These are phyloP conservation scores for Thielaviopsis ethacetica DNA, from an alignment of 2,329 filamentous ascomycete species.

Conservation along the genomic window DNA sequence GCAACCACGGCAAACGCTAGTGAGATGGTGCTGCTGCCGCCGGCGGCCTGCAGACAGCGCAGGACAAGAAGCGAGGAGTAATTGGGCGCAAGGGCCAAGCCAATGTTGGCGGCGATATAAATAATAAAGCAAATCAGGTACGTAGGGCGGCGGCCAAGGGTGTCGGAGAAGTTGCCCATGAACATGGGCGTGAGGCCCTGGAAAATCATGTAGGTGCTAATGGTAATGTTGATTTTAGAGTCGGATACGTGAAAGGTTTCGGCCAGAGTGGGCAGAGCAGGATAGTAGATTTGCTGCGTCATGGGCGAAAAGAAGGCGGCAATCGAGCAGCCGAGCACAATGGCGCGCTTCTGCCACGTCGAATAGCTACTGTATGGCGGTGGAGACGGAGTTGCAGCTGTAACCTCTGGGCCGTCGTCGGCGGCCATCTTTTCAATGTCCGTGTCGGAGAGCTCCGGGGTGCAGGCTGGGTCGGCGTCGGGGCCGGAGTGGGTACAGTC, in stretches of 20 bases:
- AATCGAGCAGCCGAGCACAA: conserved; percentile 24
- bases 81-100: conserved; percentile 31
- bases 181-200: conserved; percentile 43
- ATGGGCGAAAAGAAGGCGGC: conserved; percentile 30
- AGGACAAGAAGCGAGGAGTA: conserved; percentile 36
- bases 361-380: conserved; percentile 23
- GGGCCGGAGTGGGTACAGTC: not conserved
- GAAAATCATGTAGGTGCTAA: conserved; percentile 42
- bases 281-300: conserved; percentile 36
- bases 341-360: conserved; percentile 23
- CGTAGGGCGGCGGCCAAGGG: conserved; percentile 34
- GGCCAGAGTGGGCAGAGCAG: conserved; percentile 32
- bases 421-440: not conserved
- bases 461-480: too few species aligned
- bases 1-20: conserved; percentile 42
- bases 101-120: conserved; percentile 37
- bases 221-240: conserved; percentile 30
- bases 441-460: not conserved
- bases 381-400: conserved; percentile 3
- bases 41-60: conserved; percentile 39
- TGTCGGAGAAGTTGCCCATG: conserved; percentile 39
- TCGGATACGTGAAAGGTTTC: conserved; percentile 27
- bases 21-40: conserved; percentile 42
- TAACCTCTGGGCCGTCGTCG: not conserved
- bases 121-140: conserved; percentile 36